phyloP scores from a whole-genome alignment of 192 early-diverging fungal genomes.

The Linnemannia zychae region DNA sequence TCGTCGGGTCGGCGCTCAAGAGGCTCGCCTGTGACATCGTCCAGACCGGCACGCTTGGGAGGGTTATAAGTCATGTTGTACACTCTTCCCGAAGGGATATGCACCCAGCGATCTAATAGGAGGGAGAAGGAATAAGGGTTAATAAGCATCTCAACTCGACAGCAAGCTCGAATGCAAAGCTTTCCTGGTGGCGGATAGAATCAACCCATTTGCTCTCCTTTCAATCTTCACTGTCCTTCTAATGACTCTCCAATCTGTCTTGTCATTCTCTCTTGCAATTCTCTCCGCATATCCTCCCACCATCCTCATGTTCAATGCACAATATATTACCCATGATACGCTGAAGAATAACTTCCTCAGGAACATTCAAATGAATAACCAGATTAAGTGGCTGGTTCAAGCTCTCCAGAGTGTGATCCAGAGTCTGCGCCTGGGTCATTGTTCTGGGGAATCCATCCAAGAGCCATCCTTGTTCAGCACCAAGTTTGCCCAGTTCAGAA shows the following conservation, averaged over 20 bases:
- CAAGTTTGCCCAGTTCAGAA: constrained; percentile 66
- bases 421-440: constrained; percentile 80
- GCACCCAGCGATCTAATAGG: constrained; percentile 91
- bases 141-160: not conserved
- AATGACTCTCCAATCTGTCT: no score
- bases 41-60: constrained; percentile 80
- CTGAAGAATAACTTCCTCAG: constrained; percentile 89
- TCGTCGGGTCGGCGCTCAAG: constrained; percentile 91
- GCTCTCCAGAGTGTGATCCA: constrained; percentile 72
- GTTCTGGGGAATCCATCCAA: constrained; percentile 95
- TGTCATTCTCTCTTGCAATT: no score
- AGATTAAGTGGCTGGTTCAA: constrained; percentile 78
- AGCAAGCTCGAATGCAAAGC: not conserved
- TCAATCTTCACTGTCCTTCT: no score
- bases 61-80: constrained; percentile 97
- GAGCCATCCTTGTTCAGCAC: constrained; percentile 74
- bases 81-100: constrained; percentile 90
- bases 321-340: constrained; percentile 79
- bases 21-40: constrained; percentile 96
- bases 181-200: no score
- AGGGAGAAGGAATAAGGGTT: not conserved
- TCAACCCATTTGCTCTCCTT: no score
- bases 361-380: constrained; percentile 93
- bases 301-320: no score
- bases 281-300: no score